Base-by-base conservation (phyloP, 768 basidiomycete species). In the Cubamyces lactineus region DNA sequence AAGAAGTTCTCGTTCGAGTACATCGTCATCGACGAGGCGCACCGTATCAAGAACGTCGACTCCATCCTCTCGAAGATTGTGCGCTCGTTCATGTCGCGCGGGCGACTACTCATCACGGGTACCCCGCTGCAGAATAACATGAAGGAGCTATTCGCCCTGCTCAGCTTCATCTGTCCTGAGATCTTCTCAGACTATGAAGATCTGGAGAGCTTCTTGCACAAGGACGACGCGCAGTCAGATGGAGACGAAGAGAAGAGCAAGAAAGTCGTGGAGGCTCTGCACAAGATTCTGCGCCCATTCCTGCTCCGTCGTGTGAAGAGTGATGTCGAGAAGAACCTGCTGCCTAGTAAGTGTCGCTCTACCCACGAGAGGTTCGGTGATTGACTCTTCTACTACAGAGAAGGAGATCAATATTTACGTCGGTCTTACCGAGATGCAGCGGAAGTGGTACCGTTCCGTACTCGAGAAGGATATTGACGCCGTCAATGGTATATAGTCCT, bases 351-450 rank as follows among this genome's bases (percentile, higher is more conserved):
- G 84, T 70, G 1, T 12, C 6, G 5, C 6, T 11, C 2, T 61
- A n/a, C 28, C 63, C 42, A 6, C 53, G 11, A 38, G 5, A 39
- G 2, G 3, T 16, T 45, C 48, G 9, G n/a, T 17, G 21, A 16
- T 26, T 55, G 16, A 55, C 54, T 40, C 6, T 17, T 1, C 1
- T 21, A 47, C 46, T 24, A 52, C 67, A 93, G 91, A 98, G 78
- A 98, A 98, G 79, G 97, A 98, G 71, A 95, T 98, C 73, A 99
- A 98, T 70, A 94, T 98, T 46, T 99, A 98, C 61, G 91, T 99
- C 53, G 96, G 96, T 53, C 84, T 98, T 61, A 91, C 94, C 7
- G 95, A 97, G 23, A 95, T 99, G 94, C 97, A 99, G 73, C 79
- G 94, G 28, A 98, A 96, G 72, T 98, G 96, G 97, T 98, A 99